These are phyloP conservation scores for Nakazawaea peltata DNA, from an alignment of 805 yeast genomes.

Conservation along the genomic window DNA sequence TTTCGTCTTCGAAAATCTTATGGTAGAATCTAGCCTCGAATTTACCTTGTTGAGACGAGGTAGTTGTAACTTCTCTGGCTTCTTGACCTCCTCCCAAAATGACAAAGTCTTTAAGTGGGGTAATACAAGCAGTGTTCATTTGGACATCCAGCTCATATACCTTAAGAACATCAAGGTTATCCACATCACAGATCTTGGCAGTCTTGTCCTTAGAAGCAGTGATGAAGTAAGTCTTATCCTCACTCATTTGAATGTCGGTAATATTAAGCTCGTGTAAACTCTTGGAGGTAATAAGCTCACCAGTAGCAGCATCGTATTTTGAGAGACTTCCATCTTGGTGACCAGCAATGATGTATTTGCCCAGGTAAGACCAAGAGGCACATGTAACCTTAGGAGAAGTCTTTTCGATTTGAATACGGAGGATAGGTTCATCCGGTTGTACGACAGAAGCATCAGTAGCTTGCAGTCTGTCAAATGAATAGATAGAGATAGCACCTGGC, in stretches of 20 bases:
- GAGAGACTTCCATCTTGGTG: conserved; percentile 83
- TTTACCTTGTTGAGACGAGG: conserved; percentile 87
- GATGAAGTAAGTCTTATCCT: conserved; percentile 82
- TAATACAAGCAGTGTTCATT: conserved; percentile 89
- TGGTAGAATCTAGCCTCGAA: conserved; percentile 96
- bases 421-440: conserved; percentile 47
- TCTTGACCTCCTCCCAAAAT: conserved; percentile 99
- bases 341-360: conserved; percentile 70
- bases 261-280: conserved; percentile 70
- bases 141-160: conserved; percentile 85
- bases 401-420: conserved; percentile 53
- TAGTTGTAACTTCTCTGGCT: conserved; percentile 97
- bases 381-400: conserved; percentile 60
- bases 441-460: too few species aligned
- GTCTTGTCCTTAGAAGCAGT: conserved; percentile 90
- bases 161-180: conserved; percentile 62
- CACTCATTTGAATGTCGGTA: conserved; percentile 86
- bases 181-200: conserved; percentile 73
- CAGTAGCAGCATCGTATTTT: conserved; percentile 71
- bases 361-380: conserved; percentile 83
- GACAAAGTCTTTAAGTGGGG: conserved; percentile 87
- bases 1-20: conserved; percentile 90
- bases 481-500: conserved; percentile 68
- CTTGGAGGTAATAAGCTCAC: conserved; percentile 51
- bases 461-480: conserved; percentile 47